Evolutionary conservation across 139 green algal genomes (phyloP), one percentile per base, ranked within the genome.

Genomic region (Closterium sp.): DNA sequence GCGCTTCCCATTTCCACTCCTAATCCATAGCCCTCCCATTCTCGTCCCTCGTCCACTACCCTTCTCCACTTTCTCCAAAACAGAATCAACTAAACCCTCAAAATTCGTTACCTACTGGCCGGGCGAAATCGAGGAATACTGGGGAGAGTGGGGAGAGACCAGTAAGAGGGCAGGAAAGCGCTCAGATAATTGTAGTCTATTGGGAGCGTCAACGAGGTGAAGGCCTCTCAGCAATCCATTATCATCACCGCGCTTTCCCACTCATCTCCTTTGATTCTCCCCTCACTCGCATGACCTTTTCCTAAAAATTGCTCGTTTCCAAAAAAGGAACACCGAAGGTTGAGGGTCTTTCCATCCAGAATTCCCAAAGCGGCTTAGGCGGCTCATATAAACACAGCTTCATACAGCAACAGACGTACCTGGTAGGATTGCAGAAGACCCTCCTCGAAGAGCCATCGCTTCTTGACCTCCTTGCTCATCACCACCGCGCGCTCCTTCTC

Each of bases 371-470:
- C 38, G 38, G 38, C 38, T 50, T 9, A 11, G 13, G 7, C 7
- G 7, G 38, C 38, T 50, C 38, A 9, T 1, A 50, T 50, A 9
- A 50, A 50, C 38, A 50, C 7, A 50, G 6, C 38, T 50, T 50
- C 38, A 50, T 50, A 50, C 2, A 1, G 38, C 38, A 50, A 0
- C 38, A 50, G 38, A 1, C 38, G 38, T 2, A 92, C 90, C 93
- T 98, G 96, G 92, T 99, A 99, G 1, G 87, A 38, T 31, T 95
- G 95, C 11, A 99, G 95, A 19, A 99, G 62, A 0, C 62, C 62
- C 62, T 79, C 62, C 92, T 99, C 97, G 89, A 97, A 97, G 62
- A 79, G 19, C 62, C 62, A 79, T 1, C 17, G 17, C 62, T 22
- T 79, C 19, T 79, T 93, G 30, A 99, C 62, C 62, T 24, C 62